Base-by-base conservation (phyloP, 1,139 yeast species). In the Magnusiomyces magnusii region DNA sequence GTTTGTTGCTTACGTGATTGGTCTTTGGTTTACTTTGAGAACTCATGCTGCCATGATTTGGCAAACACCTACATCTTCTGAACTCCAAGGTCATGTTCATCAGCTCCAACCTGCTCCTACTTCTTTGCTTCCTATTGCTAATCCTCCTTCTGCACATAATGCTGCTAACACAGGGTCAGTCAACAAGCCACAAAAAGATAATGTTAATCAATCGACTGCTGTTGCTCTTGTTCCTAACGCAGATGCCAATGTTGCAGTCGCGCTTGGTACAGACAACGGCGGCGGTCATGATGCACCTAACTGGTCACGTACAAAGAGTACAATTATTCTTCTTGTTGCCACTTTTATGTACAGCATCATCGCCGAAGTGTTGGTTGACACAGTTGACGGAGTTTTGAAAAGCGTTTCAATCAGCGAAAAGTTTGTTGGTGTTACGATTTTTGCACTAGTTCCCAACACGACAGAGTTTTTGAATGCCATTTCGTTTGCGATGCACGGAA, bases 41-140 rank as follows among this genome's bases (percentile, higher is more conserved):
- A 93, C 99, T 0, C 99, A 93, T 72, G 99, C 99, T 0, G 93
- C 96, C 1, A 78, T 91, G 73, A 95, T 93, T 64, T 95, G 99
- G 99, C 90, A 92, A 57, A 82, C 83, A 2, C 86, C 84, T 10
- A 78, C 79, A 13, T 68, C 75, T 10, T 69, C 76, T 7, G 78
- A 73, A 49, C 58, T 64, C 51, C 60, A 62, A 15, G 61, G 58
- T 21, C 58, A 39, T 36, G 52, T 17, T 34, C 52, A 27, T n/a
- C 39, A 34, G 58, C 17, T 17, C 3, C 49, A 19, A 19, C 39
- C 59, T 7, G 52, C 58, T 28, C 58, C 31, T 17, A 47, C 51
- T 23, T 49, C 54, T 17, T 23, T 47, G 5, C 31, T 50, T 21
- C 53, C 56, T 25, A 49, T 53, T 7, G 53, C 53, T 3, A 44